phyloP scores from a whole-genome alignment of 805 yeast genomes.

The Dipodascopsis uninucleata region DNA sequence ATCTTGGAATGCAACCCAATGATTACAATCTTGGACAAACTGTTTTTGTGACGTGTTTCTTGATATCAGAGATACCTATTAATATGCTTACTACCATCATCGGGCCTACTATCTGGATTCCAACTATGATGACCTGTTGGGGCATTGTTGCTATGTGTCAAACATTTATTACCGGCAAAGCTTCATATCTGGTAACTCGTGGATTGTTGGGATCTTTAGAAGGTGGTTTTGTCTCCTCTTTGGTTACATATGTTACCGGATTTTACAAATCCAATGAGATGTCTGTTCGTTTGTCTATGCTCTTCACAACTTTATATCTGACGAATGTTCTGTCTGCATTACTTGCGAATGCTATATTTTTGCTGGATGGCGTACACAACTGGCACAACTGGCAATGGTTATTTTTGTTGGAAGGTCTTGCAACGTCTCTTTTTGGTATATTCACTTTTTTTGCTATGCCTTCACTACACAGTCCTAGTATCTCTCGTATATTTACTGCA shows the following conservation, averaged over 20 bases:
- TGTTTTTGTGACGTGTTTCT: slow-evolving; percentile 51
- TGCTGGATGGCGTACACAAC: slow-evolving; percentile 46
- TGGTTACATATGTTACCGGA: slow-evolving; percentile 60
- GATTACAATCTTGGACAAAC: slow-evolving; percentile 61
- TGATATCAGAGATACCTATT: slow-evolving; percentile 63
- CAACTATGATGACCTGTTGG: slow-evolving; percentile 56
- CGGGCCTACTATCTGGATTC: slow-evolving; percentile 66
- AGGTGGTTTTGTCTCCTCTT: slow-evolving; percentile 68
- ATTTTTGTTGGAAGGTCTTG: slow-evolving; percentile 57
- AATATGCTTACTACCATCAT: slow-evolving; percentile 59
- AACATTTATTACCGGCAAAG: slow-evolving; percentile 42
- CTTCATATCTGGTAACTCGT: slow-evolving; percentile 47
- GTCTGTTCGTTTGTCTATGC: slow-evolving; percentile 53
- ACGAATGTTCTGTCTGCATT: slow-evolving; percentile 47
- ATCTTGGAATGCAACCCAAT: slow-evolving; percentile 50
- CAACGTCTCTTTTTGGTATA: slow-evolving; percentile 51
- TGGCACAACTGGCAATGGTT: slow-evolving; percentile 63
- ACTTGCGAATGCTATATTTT: slow-evolving; percentile 52
- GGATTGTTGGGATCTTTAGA: slow-evolving; percentile 55
- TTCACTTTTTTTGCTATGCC: slow-evolving; percentile 47
- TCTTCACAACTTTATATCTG: slow-evolving; percentile 54
- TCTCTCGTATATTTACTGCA: slow-evolving; percentile 39
- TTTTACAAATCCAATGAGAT: slow-evolving; percentile 60
- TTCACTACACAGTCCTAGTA: slow-evolving; percentile 34
- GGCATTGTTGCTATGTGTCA: slow-evolving; percentile 53